Percentiles rank a stretch among this genome's conserved stretches.
phyloP scores from a whole-genome alignment of 306 rosid genomes.

The Malus asiatica region DNA sequence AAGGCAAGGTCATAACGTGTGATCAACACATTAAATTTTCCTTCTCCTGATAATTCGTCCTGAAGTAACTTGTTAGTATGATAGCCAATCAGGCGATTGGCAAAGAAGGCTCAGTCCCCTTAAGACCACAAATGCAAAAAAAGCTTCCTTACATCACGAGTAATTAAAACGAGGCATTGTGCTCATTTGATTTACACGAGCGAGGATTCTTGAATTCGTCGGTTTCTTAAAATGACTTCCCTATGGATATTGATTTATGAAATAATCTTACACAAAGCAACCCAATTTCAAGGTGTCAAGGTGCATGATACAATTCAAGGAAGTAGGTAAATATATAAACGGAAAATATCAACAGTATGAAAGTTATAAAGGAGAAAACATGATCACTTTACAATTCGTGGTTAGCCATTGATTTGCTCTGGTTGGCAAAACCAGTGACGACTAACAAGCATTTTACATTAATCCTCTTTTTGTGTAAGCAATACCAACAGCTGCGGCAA shows the following conservation, averaged over 20 bases:
- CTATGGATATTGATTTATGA: not conserved
- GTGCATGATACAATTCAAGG: not conserved
- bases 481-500: too few relatives aligned
- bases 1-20: slow-evolving; percentile 73
- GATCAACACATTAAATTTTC: slow-evolving; percentile 76
- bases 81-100: not conserved
- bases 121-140: not conserved
- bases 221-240: not conserved
- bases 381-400: too few relatives aligned
- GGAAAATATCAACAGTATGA: not conserved
- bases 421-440: too few relatives aligned
- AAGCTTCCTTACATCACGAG: not conserved
- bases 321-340: not conserved
- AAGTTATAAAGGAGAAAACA: not conserved
- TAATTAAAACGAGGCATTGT: not conserved
- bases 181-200: not conserved
- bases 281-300: not conserved
- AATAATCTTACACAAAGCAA: not conserved
- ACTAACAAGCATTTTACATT: too few relatives aligned
- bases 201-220: not conserved
- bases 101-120: not conserved
- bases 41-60: slow-evolving; percentile 77
- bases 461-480: too few relatives aligned
- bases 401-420: too few relatives aligned
- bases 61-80: not conserved